Evolutionary conservation across 2,329 filamentous ascomycete genomes (phyloP).

Genomic region (Fusarium pseudonygamai): DNA sequence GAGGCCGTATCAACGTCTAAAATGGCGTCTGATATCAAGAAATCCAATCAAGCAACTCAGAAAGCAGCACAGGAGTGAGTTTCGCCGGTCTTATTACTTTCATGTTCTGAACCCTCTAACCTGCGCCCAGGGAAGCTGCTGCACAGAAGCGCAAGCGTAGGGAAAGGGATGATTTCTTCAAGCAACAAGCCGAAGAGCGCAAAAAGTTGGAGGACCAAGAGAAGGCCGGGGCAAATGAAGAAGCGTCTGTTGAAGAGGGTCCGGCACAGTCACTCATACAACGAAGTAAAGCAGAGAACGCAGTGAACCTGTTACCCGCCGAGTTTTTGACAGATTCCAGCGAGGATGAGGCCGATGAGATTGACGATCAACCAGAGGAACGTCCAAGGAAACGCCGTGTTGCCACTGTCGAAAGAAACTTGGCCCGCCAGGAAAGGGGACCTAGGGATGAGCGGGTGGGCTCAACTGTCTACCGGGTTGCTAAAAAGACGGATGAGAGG

Average conservation of each 20-base stretch:
- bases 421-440: slow-evolving; percentile 51
- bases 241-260: slow-evolving; percentile 11
- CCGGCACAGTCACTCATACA: slow-evolving; percentile 10
- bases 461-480: slow-evolving; percentile 63
- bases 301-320: slow-evolving; percentile 59
- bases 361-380: slow-evolving; percentile 34
- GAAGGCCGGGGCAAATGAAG: slow-evolving; percentile 35
- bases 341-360: slow-evolving; percentile 51
- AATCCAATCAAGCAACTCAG: slow-evolving; percentile 57
- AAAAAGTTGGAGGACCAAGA: slow-evolving; percentile 48
- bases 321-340: slow-evolving; percentile 64
- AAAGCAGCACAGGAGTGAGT: slow-evolving; percentile 63
- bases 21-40: slow-evolving; percentile 57
- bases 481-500: slow-evolving; percentile 54
- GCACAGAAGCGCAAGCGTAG: slow-evolving; percentile 65
- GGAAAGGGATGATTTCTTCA: slow-evolving; percentile 63
- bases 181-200: slow-evolving; percentile 63
- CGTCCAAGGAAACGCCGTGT: slow-evolving; percentile 57
- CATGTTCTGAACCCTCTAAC: slow-evolving; percentile 9
- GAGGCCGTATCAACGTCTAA: slow-evolving; percentile 66
- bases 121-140: slow-evolving; percentile 56
- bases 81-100: neutral
- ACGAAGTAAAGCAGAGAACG: slow-evolving; percentile 47
- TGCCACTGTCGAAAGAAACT: slow-evolving; percentile 50
- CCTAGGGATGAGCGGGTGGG: slow-evolving; percentile 61